A percentile compares a stretch with the other conserved stretches of the same genome.
Evolutionary conservation across 2,329 filamentous ascomycete genomes (phyloP).

Genomic region (Ophiostoma montium): DNA sequence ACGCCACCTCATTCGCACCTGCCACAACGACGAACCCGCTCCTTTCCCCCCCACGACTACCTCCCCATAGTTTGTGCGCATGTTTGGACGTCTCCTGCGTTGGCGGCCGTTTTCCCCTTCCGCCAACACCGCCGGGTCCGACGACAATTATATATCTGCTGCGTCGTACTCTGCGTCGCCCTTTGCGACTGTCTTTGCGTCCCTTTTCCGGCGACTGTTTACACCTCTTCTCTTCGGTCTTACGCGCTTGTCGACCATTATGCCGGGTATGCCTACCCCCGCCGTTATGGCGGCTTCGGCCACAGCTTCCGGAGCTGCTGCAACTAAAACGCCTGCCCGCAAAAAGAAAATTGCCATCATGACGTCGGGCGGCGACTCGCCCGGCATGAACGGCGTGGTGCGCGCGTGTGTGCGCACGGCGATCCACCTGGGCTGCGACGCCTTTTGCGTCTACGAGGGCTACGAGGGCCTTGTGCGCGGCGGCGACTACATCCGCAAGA

Average conservation of each 20-base stretch:
- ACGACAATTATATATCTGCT: background rate
- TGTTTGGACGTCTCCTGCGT: background rate
- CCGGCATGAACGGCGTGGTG: slow-evolving; percentile 87
- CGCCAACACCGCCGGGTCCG: background rate
- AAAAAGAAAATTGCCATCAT: slow-evolving; percentile 72
- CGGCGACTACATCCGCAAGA: slow-evolving; percentile 72
- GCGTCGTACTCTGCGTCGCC: background rate
- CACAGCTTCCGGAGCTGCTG: background rate
- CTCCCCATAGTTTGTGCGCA: background rate
- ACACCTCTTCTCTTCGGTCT: background rate
- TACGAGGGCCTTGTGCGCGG: slow-evolving; percentile 91
- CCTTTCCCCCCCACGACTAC: background rate
- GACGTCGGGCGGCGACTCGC: slow-evolving; percentile 89
- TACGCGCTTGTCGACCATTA: background rate
- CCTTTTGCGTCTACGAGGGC: slow-evolving; percentile 77
- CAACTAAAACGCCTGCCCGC: no score
- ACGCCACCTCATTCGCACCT: background rate
- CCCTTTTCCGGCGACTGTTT: background rate
- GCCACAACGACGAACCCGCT: background rate
- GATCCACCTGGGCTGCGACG: slow-evolving; percentile 68
- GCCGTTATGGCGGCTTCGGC: background rate
- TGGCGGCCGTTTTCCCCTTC: background rate
- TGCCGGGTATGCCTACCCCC: background rate
- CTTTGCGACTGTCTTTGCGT: background rate
- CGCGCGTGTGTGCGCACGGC: slow-evolving; percentile 84